Conservation (phyloP, 805 yeast species). For the Cyberlindnera euphorbiae region DNA sequence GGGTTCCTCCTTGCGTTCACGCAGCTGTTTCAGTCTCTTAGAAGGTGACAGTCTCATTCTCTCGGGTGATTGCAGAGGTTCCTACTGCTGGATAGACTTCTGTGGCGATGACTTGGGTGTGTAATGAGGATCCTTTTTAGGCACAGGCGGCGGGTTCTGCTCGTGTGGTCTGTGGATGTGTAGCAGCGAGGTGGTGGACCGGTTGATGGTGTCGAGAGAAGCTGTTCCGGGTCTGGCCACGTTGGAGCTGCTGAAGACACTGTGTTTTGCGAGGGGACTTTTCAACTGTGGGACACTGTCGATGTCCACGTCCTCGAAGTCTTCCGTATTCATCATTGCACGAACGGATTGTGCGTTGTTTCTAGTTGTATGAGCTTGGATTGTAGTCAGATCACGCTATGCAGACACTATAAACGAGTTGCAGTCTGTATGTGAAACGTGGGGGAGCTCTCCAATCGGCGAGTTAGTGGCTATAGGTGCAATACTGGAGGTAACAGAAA, state of each 20-base stretch:
- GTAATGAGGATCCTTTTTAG: slow-evolving; percentile 1
- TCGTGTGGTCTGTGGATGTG: slow-evolving; percentile 5
- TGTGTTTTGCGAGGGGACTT: not conserved
- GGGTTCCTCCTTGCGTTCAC: slow-evolving; percentile 15
- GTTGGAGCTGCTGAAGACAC: not conserved
- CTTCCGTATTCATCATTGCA: not conserved
- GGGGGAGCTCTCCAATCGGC: too few species aligned
- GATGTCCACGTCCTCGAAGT: slow-evolving; percentile 19
- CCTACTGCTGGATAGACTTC: too few species aligned
- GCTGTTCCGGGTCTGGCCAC: slow-evolving; percentile 8
- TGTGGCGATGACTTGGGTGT: slow-evolving; percentile 1
- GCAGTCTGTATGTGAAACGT: too few species aligned
- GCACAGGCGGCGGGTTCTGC: slow-evolving; percentile 1
- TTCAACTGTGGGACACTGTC: slow-evolving; percentile 9
- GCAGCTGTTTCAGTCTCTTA: slow-evolving; percentile 14
- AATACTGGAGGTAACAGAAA: too few species aligned
- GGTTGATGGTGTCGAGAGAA: slow-evolving; percentile 10
- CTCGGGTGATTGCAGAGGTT: not conserved
- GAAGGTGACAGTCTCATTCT: slow-evolving; percentile 15
- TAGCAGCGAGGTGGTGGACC: slow-evolving; percentile 15
- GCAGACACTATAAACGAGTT: too few species aligned
- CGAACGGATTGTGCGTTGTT: too few species aligned
- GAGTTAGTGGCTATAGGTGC: too few species aligned
- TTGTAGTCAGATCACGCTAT: too few species aligned
- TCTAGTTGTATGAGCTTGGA: too few species aligned